Evolutionary conservation across 73 alveolate genomes (phyloP).

Genomic region (Tetrahymena borealis): DNA sequence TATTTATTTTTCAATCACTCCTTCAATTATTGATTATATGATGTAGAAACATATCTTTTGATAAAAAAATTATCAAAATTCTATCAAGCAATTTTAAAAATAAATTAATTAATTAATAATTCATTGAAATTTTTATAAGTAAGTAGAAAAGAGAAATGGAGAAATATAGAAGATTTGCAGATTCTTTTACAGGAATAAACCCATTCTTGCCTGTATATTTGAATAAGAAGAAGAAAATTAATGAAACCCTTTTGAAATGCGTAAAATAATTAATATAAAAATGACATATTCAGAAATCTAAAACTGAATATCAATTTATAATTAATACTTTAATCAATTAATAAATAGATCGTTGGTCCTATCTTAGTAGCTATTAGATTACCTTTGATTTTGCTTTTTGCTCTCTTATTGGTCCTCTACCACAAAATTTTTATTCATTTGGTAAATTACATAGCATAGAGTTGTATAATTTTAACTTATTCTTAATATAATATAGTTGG

Average conservation of each 20-base stretch:
- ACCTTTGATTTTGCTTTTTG: background rate
- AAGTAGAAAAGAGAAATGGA: constrained; percentile 13
- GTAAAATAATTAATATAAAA: too few species aligned
- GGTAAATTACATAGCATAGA: background rate
- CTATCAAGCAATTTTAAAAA: background rate
- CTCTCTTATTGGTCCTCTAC: background rate
- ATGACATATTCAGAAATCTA: too few species aligned
- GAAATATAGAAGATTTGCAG: constrained; percentile 38
- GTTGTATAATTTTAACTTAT: background rate
- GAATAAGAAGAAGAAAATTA: background rate
- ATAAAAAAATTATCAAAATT: background rate
- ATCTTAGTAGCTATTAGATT: constrained; percentile 10
- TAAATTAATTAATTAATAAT: background rate
- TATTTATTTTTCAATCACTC: background rate
- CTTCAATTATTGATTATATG: background rate
- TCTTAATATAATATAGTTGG: background rate
- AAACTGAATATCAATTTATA: background rate
- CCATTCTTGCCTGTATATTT: constrained; percentile 24
- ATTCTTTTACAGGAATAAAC: constrained; percentile 31
- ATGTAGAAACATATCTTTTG: background rate
- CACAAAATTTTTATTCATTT: background rate
- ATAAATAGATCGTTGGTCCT: constrained; percentile 6
- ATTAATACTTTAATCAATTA: background rate
- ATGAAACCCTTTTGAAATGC: background rate
- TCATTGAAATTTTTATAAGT: background rate